Percentiles rank a stretch among this genome's conserved stretches.
These are phyloP conservation scores for barrel medic (Medicago truncatula) DNA, from an alignment of 306 rosid species.

Conservation along the genomic window DNA sequence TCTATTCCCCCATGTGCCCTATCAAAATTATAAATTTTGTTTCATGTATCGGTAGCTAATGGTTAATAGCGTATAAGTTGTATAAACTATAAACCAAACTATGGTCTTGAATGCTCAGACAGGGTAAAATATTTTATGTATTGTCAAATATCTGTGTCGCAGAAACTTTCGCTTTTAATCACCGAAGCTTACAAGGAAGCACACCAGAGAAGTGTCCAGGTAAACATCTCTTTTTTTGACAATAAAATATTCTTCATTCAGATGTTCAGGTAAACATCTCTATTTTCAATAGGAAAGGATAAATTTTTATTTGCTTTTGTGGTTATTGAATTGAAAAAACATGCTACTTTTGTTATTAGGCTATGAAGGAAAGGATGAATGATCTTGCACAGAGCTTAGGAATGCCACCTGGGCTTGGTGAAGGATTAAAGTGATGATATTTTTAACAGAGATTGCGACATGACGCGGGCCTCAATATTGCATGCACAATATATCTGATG, in stretches of 20 bases:
- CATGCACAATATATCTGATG: conserved; percentile 36
- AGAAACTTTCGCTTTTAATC: conserved; percentile 82
- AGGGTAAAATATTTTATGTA: background rate
- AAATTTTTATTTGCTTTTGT: conserved; percentile 17
- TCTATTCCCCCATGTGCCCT: background rate
- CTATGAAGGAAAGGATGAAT: conserved; percentile 65
- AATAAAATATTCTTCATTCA: too few species aligned
- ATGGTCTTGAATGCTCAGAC: conserved; percentile 11
- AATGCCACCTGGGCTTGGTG: conserved; percentile 60
- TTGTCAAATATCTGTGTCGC: conserved; percentile 39
- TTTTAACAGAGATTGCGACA: conserved; percentile 1
- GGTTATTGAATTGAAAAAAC: conserved; percentile 30
- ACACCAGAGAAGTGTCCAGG: conserved; percentile 80
- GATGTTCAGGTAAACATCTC: too few species aligned
- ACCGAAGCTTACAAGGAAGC: conserved; percentile 92
- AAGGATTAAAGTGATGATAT: conserved; percentile 55
- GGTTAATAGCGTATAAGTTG: background rate
- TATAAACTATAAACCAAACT: background rate
- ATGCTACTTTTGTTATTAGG: conserved; percentile 47
- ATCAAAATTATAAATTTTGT: background rate
- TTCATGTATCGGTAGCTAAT: background rate
- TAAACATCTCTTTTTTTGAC: conserved; percentile 28
- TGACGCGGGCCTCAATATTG: conserved; percentile 53
- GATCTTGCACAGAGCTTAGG: conserved; percentile 63
- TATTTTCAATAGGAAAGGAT: conserved; percentile 19